Percentiles rank a stretch among this genome's conserved stretches.
Conservation (phyloP, 176 grass and related monocot species). For the Puccinellia tenuiflora region DNA sequence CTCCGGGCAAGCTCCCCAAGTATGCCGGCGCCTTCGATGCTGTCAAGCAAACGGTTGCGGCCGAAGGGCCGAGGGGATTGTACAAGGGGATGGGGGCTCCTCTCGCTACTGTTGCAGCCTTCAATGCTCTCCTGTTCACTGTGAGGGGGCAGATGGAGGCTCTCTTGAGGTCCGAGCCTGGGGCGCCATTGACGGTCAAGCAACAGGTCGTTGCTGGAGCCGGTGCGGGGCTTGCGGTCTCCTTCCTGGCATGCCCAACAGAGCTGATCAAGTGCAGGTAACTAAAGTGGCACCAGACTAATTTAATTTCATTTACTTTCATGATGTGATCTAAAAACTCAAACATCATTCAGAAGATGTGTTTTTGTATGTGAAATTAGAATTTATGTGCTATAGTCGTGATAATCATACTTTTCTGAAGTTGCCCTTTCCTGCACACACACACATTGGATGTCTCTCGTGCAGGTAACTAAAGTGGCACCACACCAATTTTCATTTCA, state of each 20-base stretch:
- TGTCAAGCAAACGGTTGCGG: conserved; percentile 65
- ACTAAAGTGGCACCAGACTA: not conserved
- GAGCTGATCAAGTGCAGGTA: conserved; percentile 97
- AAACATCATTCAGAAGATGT: not conserved
- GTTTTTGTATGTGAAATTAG: not conserved
- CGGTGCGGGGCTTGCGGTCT: conserved; percentile 69
- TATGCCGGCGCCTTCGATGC: conserved; percentile 82
- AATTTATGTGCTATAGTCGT: no score
- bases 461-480: conserved; percentile 54
- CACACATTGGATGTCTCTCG: no score
- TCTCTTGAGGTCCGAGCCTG: conserved; percentile 53
- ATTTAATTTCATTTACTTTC: not conserved
- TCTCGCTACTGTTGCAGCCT: conserved; percentile 79
- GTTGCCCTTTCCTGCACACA: no score
- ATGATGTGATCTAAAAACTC: not conserved
- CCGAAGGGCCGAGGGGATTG: conserved; percentile 73
- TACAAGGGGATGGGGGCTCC: conserved; percentile 98
- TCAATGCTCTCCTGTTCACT: conserved; percentile 77
- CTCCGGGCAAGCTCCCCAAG: conserved; percentile 63
- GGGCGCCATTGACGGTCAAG: conserved; percentile 45
- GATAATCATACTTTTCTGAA: no score
- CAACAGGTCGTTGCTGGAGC: conserved; percentile 72
- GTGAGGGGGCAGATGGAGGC: conserved; percentile 88
- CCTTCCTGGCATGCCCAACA: conserved; percentile 84
- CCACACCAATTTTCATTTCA: no score